These are phyloP conservation scores for Centrapalus pauciflorus DNA, from an alignment of 129 eudicot species.

Conservation along the genomic window DNA sequence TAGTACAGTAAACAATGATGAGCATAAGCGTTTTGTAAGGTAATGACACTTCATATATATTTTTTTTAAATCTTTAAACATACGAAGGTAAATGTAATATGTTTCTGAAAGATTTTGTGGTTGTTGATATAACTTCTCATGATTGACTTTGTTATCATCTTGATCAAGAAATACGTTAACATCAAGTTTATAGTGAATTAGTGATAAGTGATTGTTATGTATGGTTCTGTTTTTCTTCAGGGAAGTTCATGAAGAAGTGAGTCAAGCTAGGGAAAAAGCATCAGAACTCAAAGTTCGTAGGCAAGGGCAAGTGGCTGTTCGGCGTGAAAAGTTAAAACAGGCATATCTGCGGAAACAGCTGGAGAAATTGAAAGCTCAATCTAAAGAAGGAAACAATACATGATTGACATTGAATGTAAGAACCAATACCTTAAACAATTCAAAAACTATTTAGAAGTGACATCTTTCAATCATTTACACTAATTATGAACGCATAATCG, in stretches of 20 bases:
- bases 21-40: slow-evolving; percentile 82
- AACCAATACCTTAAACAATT: slow-evolving; percentile 5
- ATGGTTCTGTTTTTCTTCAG: slow-evolving; percentile 20
- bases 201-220: slow-evolving; percentile 11
- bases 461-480: neutral
- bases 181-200: no score
- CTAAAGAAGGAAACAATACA: slow-evolving; percentile 42
- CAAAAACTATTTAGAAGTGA: neutral
- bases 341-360: slow-evolving; percentile 67
- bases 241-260: slow-evolving; percentile 96
- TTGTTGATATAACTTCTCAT: no score
- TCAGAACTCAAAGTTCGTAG: slow-evolving; percentile 65
- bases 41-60: slow-evolving; percentile 13
- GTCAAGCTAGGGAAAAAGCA: slow-evolving; percentile 71
- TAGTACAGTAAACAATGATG: slow-evolving; percentile 52
- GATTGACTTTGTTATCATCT: no score
- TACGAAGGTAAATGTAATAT: neutral
- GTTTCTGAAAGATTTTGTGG: neutral
- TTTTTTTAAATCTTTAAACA: neutral
- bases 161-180: no score
- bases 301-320: slow-evolving; percentile 64
- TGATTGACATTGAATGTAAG: slow-evolving; percentile 24
- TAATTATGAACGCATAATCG: neutral
- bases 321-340: slow-evolving; percentile 79
- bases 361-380: slow-evolving; percentile 66